These are phyloP conservation scores for Fraxinus sp. DNA, from an alignment of 305 asterid genomes.

Conservation along the genomic window DNA sequence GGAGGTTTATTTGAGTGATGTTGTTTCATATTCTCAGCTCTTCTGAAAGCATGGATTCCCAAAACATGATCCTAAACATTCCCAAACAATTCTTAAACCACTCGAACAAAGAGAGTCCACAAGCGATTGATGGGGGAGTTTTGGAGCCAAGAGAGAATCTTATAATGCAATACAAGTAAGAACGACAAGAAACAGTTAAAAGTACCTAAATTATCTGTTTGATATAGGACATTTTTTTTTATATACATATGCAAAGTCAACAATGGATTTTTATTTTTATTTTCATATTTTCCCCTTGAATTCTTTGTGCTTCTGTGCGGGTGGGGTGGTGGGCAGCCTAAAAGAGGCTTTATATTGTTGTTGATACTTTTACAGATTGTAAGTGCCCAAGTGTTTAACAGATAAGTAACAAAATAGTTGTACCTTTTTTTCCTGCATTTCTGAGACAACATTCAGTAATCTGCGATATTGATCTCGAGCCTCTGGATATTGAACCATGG, in stretches of 20 bases:
- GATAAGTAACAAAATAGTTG: neutral
- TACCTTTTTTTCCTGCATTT: constrained; percentile 82
- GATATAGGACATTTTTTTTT: neutral
- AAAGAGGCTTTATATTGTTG: neutral
- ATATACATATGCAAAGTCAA: constrained; percentile 29
- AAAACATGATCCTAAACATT: neutral
- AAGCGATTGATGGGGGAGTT: neutral
- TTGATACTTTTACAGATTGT: neutral
- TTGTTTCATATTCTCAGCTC: neutral
- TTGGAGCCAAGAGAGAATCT: neutral
- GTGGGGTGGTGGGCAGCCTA: neutral
- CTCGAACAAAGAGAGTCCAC: neutral
- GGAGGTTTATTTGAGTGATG: neutral
- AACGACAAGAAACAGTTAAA: neutral
- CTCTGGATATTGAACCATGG: constrained; percentile 98
- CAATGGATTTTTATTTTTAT: neutral
- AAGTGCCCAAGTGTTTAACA: neutral
- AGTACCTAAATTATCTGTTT: neutral
- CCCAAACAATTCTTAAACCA: neutral
- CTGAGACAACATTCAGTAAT: constrained; percentile 86
- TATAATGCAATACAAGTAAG: neutral
- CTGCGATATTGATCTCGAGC: constrained; percentile 93
- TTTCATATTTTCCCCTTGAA: neutral
- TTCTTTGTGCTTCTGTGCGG: neutral
- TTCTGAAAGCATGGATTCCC: neutral